phyloP scores from a whole-genome alignment of 1,284 basidiomycete genomes.

The Ustilago esculenta region DNA sequence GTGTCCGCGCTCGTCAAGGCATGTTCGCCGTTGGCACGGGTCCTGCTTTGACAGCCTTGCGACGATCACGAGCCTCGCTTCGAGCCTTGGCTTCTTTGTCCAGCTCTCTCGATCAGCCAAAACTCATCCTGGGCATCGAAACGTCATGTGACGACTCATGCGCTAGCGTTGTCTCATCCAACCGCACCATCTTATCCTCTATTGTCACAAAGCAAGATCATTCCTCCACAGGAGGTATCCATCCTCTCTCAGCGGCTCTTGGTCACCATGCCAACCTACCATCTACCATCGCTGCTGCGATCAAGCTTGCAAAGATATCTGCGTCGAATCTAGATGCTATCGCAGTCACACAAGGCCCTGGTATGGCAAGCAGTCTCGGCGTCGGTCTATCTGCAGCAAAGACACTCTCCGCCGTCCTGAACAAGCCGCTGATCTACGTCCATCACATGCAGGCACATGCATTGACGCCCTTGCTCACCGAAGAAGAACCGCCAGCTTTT shows the following conservation, averaged over 20 bases:
- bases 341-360: constrained; percentile 64
- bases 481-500: constrained; percentile 43
- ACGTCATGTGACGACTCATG: constrained; percentile 66
- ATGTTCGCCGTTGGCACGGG: too few species aligned
- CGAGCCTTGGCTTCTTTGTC: not conserved
- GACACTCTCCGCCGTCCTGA: constrained; percentile 49
- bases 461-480: constrained; percentile 35
- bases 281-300: constrained; percentile 42
- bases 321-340: constrained; percentile 56
- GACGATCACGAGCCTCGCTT: too few species aligned
- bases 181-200: constrained; percentile 52
- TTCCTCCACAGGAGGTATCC: constrained; percentile 55
- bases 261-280: constrained; percentile 56
- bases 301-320: constrained; percentile 28
- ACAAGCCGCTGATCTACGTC: constrained; percentile 57
- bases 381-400: constrained; percentile 59
- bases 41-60: too few species aligned
- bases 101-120: not conserved
- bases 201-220: constrained; percentile 62
- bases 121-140: constrained; percentile 61
- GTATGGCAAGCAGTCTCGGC: constrained; percentile 59
- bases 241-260: constrained; percentile 56
- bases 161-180: constrained; percentile 54
- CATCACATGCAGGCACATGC: constrained; percentile 64
- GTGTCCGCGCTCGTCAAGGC: too few species aligned